Evolutionary conservation across 1,284 basidiomycete species (phyloP).

Genomic region (Stereum hirsutum): DNA sequence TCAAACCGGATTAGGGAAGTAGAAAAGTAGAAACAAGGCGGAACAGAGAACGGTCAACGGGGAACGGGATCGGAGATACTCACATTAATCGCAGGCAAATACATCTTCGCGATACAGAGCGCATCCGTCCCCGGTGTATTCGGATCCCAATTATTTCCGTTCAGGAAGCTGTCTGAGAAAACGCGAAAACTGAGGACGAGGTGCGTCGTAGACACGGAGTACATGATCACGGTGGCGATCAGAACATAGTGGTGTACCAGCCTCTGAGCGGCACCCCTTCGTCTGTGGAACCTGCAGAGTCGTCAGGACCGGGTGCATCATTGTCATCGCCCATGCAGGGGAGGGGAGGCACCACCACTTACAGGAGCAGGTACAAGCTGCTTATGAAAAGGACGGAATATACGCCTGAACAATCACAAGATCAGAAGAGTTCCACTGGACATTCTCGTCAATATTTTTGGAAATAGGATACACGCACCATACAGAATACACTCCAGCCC

Average conservation of each 20-base stretch:
- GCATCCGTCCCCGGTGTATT: neutral
- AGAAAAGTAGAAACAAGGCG: neutral
- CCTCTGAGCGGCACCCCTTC: neutral
- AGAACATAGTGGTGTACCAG: neutral
- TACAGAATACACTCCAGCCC: neutral
- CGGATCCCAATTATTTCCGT: neutral
- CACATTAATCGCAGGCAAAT: slow-evolving; percentile 3
- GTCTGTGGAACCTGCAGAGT: neutral
- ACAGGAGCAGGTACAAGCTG: slow-evolving; percentile 1
- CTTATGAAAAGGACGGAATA: slow-evolving; percentile 1
- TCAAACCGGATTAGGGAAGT: too few relatives aligned
- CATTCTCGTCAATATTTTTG: neutral
- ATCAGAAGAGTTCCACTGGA: neutral
- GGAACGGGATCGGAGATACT: neutral
- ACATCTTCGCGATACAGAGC: slow-evolving; percentile 1
- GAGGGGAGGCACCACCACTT: neutral
- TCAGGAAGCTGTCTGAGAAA: neutral
- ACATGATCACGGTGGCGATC: neutral
- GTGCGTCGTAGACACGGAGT: neutral
- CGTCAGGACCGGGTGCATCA: neutral
- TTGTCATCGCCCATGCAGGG: too few relatives aligned
- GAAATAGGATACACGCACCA: neutral
- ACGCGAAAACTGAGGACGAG: neutral
- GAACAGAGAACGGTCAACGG: neutral
- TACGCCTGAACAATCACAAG: too few relatives aligned